These are phyloP conservation scores for Penicillium expansum DNA, from an alignment of 2,329 filamentous ascomycete genomes.

Conservation along the genomic window DNA sequence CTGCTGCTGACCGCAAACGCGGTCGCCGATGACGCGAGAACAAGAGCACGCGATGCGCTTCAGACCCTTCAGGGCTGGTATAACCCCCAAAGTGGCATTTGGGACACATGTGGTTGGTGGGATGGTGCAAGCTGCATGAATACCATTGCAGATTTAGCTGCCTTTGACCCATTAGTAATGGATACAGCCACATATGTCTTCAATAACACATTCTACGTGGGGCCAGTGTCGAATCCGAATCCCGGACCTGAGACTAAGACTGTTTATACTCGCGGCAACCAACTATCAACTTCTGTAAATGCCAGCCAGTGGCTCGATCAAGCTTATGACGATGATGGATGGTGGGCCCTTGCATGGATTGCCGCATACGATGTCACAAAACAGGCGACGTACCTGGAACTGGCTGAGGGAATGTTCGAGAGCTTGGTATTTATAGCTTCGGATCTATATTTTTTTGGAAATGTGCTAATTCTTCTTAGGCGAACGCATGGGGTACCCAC, in stretches of 20 bases:
- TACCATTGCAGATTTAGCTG: slow-evolving; percentile 55
- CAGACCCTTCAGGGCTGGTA: slow-evolving; percentile 61
- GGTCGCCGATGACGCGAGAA: slow-evolving; percentile 13
- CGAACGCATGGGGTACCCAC: slow-evolving; percentile 42
- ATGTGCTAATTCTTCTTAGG: slow-evolving; percentile 16
- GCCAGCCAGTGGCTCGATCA: slow-evolving; percentile 29
- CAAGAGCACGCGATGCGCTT: slow-evolving; percentile 30
- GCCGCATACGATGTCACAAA: slow-evolving; percentile 54
- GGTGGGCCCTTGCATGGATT: slow-evolving; percentile 56
- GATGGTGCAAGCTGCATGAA: slow-evolving; percentile 68
- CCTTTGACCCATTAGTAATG: slow-evolving; percentile 34
- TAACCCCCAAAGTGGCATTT: slow-evolving; percentile 58
- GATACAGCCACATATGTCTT: slow-evolving; percentile 41
- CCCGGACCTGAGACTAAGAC: slow-evolving; percentile 17
- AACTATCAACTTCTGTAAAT: slow-evolving; percentile 16
- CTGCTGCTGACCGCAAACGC: slow-evolving; percentile 6
- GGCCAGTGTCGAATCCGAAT: slow-evolving; percentile 20
- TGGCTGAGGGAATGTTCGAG: slow-evolving; percentile 51
- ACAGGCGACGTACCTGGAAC: slow-evolving; percentile 45
- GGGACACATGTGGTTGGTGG: slow-evolving; percentile 69
- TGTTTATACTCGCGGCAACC: slow-evolving; percentile 6
- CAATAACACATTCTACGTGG: slow-evolving; percentile 42
- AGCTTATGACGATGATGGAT: slow-evolving; percentile 53
- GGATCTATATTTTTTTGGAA: background rate
- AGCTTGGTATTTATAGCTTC: slow-evolving; percentile 36